Conservation (phyloP, 1,284 basidiomycete species). For the Tilletia caries region DNA sequence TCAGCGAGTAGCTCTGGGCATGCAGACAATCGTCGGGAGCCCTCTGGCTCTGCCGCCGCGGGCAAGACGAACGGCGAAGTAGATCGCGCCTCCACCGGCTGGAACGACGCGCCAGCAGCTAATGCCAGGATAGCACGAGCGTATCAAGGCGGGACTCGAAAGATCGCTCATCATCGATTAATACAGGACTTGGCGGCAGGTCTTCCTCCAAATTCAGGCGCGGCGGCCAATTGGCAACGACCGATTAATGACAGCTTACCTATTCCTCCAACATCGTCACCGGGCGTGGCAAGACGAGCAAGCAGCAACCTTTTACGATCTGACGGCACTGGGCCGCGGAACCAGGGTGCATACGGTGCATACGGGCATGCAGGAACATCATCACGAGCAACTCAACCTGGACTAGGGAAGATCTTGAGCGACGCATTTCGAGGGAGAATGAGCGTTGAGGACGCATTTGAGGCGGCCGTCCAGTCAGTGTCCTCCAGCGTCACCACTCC, state of each 20-base stretch:
- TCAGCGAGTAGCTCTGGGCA: background rate
- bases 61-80: background rate
- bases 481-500: background rate
- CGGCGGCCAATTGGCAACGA: slow-evolving; percentile 47
- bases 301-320: background rate
- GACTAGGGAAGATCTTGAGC: slow-evolving; percentile 30
- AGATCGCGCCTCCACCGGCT: slow-evolving; percentile 26
- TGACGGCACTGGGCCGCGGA: background rate
- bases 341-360: no score
- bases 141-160: slow-evolving; percentile 27
- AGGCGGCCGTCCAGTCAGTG: slow-evolving; percentile 18
- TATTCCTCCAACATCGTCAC: slow-evolving; percentile 11
- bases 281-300: background rate
- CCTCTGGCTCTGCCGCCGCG: background rate
- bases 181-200: slow-evolving; percentile 45
- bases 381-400: slow-evolving; percentile 9
- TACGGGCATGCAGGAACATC: no score
- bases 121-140: slow-evolving; percentile 36
- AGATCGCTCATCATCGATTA: slow-evolving; percentile 30
- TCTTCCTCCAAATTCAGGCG: slow-evolving; percentile 41
- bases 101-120: slow-evolving; percentile 40
- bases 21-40: background rate
- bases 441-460: slow-evolving; percentile 34
- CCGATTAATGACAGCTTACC: slow-evolving; percentile 47
- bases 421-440: slow-evolving; percentile 36